These are phyloP conservation scores for Fusarium sp. DNA, from an alignment of 2,329 filamentous ascomycete genomes.

Conservation along the genomic window DNA sequence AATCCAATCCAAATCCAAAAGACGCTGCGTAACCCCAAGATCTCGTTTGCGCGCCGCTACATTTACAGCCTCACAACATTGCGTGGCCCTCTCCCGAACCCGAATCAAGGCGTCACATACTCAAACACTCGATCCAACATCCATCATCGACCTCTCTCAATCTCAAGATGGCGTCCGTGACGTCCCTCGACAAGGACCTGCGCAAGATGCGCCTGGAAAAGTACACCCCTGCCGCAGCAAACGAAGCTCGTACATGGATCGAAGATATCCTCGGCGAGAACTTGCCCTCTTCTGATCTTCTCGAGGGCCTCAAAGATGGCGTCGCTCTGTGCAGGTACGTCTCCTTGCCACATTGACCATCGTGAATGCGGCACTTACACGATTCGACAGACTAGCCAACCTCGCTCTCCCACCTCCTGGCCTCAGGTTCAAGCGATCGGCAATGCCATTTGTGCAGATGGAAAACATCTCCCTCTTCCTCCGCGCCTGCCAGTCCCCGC, in stretches of 20 bases:
- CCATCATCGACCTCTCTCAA: background rate
- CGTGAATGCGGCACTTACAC: constrained; percentile 31
- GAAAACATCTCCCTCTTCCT: constrained; percentile 99
- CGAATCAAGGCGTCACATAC: background rate
- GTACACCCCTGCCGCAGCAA: constrained; percentile 90
- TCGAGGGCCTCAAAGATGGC: constrained; percentile 90
- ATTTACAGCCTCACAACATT: background rate
- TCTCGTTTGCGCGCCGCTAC: background rate
- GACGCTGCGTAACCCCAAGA: constrained; percentile 5
- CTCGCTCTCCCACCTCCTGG: constrained; percentile 79
- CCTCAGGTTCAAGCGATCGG: constrained; percentile 88
- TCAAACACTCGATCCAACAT: background rate
- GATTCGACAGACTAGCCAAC: constrained; percentile 77
- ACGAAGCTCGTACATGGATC: constrained; percentile 87
- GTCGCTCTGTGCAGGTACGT: constrained; percentile 90
- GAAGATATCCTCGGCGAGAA: constrained; percentile 81
- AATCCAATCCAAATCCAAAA: background rate
- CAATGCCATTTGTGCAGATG: constrained; percentile 99
- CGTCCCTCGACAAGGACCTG: constrained; percentile 94
- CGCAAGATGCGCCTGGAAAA: constrained; percentile 90
- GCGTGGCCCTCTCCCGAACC: background rate
- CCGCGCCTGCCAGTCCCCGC: constrained; percentile 83
- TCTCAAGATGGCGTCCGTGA: constrained; percentile 84
- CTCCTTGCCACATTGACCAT: background rate
- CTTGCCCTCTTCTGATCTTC: constrained; percentile 78